These are phyloP conservation scores for Fusarium anguioides DNA, from an alignment of 2,329 filamentous ascomycete genomes.

Conservation along the genomic window DNA sequence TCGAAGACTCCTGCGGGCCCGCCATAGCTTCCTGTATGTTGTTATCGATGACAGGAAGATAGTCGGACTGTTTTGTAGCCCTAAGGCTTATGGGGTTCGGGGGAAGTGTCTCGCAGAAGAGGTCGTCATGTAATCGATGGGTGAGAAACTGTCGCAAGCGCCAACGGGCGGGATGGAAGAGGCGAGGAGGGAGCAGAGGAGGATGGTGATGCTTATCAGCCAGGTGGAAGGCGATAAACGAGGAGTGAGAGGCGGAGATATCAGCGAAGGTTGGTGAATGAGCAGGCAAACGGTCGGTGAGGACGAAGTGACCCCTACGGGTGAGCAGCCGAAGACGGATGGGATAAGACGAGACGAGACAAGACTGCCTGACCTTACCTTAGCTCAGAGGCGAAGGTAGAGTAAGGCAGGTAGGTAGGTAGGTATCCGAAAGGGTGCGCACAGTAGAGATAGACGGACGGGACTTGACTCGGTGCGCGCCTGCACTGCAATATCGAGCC, in stretches of 20 bases:
- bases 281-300: slow-evolving; percentile 43
- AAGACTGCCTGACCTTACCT: slow-evolving; percentile 14
- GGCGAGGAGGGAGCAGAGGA: slow-evolving; percentile 10
- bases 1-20: slow-evolving; percentile 51
- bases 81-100: slow-evolving; percentile 53
- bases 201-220: slow-evolving; percentile 25
- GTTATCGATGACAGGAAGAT: slow-evolving; percentile 51
- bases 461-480: slow-evolving; percentile 38
- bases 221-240: slow-evolving; percentile 21
- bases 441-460: slow-evolving; percentile 5
- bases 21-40: slow-evolving; percentile 53
- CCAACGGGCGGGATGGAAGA: slow-evolving; percentile 18
- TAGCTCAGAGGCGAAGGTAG: slow-evolving; percentile 44
- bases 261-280: slow-evolving; percentile 26
- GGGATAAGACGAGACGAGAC: slow-evolving; percentile 20
- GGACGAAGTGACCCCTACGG: slow-evolving; percentile 34
- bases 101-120: slow-evolving; percentile 49
- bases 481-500: slow-evolving; percentile 40
- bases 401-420: slow-evolving; percentile 43
- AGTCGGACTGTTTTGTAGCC: slow-evolving; percentile 48
- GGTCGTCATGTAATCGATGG: slow-evolving; percentile 56
- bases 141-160: slow-evolving; percentile 22
- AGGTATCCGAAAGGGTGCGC: slow-evolving; percentile 49
- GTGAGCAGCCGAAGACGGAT: slow-evolving; percentile 32
- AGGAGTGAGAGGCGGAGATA: slow-evolving; percentile 14